Conservation (phyloP, 768 basidiomycete genomes). For the Tricholoma sp. region DNA sequence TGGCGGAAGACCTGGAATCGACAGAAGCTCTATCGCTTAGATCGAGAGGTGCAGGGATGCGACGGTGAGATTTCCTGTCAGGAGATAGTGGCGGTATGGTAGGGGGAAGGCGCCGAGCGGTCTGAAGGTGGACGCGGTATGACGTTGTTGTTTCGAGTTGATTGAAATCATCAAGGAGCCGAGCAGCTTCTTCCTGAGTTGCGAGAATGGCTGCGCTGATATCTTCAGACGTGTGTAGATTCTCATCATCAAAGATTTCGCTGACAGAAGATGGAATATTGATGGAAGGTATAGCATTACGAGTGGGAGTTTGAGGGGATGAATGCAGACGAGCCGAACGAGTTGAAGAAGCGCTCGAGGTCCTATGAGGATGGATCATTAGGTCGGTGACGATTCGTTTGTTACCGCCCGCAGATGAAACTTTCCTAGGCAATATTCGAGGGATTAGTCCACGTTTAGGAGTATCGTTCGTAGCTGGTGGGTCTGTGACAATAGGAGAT, state of each 20-base stretch:
- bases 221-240: slow-evolving; percentile 46
- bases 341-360: slow-evolving; percentile 5
- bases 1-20: slow-evolving; percentile 37
- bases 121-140: slow-evolving; percentile 40
- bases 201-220: slow-evolving; percentile 56
- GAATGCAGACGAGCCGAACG: slow-evolving; percentile 7
- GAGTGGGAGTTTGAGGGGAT: background rate
- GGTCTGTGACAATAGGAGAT: slow-evolving; percentile 5
- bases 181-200: slow-evolving; percentile 59
- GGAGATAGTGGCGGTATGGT: slow-evolving; percentile 22
- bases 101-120: slow-evolving; percentile 28
- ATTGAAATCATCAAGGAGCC: slow-evolving; percentile 64
- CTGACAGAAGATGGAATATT: slow-evolving; percentile 18
- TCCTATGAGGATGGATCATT: background rate
- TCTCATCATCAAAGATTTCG: slow-evolving; percentile 49
- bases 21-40: slow-evolving; percentile 37
- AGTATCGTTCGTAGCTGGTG: slow-evolving; percentile 1
- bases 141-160: slow-evolving; percentile 57
- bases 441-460: slow-evolving; percentile 26
- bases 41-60: slow-evolving; percentile 9
- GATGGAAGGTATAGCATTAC: slow-evolving; percentile 18
- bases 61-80: slow-evolving; percentile 7
- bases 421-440: slow-evolving; percentile 28
- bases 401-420: slow-evolving; percentile 15
- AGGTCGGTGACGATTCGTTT: slow-evolving; percentile 13